phyloP scores from a whole-genome alignment of 768 basidiomycete species.

The Phylloporus sp. region DNA sequence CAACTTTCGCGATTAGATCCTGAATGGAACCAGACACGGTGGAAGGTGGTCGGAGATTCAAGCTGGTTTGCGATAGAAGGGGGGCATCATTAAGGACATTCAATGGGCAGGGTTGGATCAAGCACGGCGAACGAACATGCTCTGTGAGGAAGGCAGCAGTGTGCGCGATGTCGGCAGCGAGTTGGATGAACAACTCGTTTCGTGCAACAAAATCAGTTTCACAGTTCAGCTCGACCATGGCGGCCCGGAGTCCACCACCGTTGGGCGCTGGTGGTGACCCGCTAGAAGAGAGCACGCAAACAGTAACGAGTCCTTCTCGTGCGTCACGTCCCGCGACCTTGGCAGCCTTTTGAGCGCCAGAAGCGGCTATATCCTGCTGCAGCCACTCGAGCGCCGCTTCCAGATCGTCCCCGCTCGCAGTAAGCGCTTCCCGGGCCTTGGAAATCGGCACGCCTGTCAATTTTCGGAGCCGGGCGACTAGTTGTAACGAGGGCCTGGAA shows the following conservation, averaged over 20 bases:
- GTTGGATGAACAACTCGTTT: constrained; percentile 72
- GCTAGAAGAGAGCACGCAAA: constrained; percentile 69
- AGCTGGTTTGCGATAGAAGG: constrained; percentile 43
- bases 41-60: constrained; percentile 32
- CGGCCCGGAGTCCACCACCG: constrained; percentile 58
- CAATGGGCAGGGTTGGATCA: constrained; percentile 48
- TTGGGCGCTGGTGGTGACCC: constrained; percentile 34
- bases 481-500: constrained; percentile 60
- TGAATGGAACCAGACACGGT: constrained; percentile 63
- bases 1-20: constrained; percentile 67
- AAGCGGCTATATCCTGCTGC: constrained; percentile 60
- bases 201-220: constrained; percentile 96
- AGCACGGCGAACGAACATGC: constrained; percentile 23
- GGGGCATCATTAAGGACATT: constrained; percentile 59
- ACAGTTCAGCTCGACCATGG: constrained; percentile 90
- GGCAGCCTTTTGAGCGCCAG: constrained; percentile 75
- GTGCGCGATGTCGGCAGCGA: constrained; percentile 77
- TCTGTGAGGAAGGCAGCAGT: constrained; percentile 72
- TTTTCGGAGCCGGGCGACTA: constrained; percentile 84
- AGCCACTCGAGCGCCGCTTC: constrained; percentile 76
- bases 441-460: constrained; percentile 74
- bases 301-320: constrained; percentile 72
- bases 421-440: constrained; percentile 86
- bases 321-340: constrained; percentile 77
- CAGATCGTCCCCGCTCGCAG: constrained; percentile 67